Conservation (phyloP, 1,284 basidiomycete genomes). For the Tilletia indica region DNA sequence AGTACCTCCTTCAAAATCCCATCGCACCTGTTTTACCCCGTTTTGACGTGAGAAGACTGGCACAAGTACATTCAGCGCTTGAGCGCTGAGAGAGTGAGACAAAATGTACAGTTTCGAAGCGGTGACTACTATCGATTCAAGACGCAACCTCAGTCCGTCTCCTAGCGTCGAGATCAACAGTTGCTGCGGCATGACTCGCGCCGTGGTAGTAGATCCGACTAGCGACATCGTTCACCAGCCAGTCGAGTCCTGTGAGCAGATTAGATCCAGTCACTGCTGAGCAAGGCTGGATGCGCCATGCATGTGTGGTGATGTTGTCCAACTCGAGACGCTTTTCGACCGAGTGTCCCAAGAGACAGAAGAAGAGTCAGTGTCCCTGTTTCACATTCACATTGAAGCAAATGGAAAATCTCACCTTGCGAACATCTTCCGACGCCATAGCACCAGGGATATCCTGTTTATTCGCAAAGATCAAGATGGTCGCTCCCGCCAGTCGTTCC, state of each 20-base stretch:
- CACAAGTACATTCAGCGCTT: no score
- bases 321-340: slow-evolving; percentile 29
- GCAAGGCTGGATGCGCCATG: slow-evolving; percentile 86
- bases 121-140: background rate
- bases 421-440: slow-evolving; percentile 77
- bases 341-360: slow-evolving; percentile 9
- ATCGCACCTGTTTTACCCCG: no score
- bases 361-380: no score
- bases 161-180: background rate
- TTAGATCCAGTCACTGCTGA: slow-evolving; percentile 87
- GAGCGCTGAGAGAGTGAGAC: no score
- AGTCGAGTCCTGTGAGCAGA: slow-evolving; percentile 80
- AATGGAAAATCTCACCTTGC: slow-evolving; percentile 65
- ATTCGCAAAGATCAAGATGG: slow-evolving; percentile 95
- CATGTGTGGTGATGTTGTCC: slow-evolving; percentile 71
- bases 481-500: slow-evolving; percentile 91
- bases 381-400: no score
- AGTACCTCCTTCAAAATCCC: no score
- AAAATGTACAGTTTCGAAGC: no score
- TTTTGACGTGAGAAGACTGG: no score
- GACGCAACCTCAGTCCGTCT: slow-evolving; percentile 9
- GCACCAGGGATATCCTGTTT: slow-evolving; percentile 93
- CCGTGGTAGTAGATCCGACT: slow-evolving; percentile 52
- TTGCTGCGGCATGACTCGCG: background rate
- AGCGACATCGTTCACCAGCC: slow-evolving; percentile 87